These are phyloP conservation scores for Corrigiola litoralis DNA, from an alignment of 179 eudicot species.

Conservation along the genomic window DNA sequence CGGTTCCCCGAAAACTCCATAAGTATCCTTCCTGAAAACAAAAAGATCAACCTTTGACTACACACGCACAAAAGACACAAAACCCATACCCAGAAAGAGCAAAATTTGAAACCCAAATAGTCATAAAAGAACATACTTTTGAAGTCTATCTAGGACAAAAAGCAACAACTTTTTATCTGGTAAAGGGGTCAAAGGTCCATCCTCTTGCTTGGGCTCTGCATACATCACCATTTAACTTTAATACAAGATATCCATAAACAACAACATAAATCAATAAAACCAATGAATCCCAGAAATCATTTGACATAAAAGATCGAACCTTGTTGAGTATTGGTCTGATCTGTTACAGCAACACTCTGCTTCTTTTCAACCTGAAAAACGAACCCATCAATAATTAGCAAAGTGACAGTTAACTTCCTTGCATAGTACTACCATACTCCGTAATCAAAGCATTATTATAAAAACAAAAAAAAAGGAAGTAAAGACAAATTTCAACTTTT, in stretches of 20 bases:
- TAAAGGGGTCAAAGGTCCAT: constrained; percentile 78
- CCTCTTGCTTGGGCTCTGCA: constrained; percentile 29
- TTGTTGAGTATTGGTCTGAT: constrained; percentile 21
- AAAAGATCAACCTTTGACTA: constrained; percentile 23
- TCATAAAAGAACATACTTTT: constrained; percentile 63
- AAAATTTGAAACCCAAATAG: constrained; percentile 4
- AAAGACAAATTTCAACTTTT: constrained; percentile 44
- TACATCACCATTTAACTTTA: constrained; percentile 22
- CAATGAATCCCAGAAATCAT: neutral
- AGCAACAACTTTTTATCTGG: constrained; percentile 94
- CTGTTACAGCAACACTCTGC: constrained; percentile 20
- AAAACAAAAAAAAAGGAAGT: constrained; percentile 18
- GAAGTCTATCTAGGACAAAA: constrained; percentile 95
- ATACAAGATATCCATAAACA: neutral
- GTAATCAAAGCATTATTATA: constrained; percentile 15
- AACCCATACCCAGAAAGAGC: constrained; percentile 6
- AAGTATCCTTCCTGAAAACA: constrained; percentile 75
- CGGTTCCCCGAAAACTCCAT: constrained; percentile 86
- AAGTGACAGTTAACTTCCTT: constrained; percentile 8
- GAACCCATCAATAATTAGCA: constrained; percentile 19
- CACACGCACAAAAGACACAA: constrained; percentile 14
- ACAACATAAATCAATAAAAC: neutral
- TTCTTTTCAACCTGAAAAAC: constrained; percentile 41
- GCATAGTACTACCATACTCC: constrained; percentile 19
- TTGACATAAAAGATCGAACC: constrained; percentile 20